These are phyloP conservation scores for Kwoniella shandongensis DNA, from an alignment of 768 basidiomycete genomes.

Conservation along the genomic window DNA sequence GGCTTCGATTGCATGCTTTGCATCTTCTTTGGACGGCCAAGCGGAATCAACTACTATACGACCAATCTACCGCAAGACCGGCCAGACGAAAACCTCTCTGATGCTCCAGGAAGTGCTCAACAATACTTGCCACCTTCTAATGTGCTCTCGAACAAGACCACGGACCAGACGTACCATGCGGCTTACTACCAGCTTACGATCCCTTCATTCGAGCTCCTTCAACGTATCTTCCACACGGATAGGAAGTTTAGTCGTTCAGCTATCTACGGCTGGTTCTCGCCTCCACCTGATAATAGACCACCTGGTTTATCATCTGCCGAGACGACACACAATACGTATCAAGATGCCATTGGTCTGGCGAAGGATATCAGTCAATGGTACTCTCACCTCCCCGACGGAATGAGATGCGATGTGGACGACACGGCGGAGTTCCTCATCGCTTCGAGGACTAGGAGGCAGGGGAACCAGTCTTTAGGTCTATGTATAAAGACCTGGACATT, in stretches of 20 bases:
- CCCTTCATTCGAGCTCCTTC: conserved; percentile 47
- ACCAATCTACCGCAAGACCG: conserved; percentile 50
- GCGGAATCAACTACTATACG: conserved; percentile 48
- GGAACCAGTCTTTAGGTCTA: conserved; percentile 46
- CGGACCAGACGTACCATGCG: conserved; percentile 47
- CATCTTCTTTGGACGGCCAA: conserved; percentile 48
- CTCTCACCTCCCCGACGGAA: conserved; percentile 37
- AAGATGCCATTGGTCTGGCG: conserved; percentile 48
- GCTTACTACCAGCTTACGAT: conserved; percentile 52
- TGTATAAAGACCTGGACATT: conserved; percentile 50
- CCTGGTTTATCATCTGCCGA: neutral
- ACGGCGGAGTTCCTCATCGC: conserved; percentile 28
- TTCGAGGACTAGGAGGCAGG: conserved; percentile 21
- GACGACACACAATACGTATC: conserved; percentile 34
- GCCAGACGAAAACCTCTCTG: conserved; percentile 44
- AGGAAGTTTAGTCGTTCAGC: conserved; percentile 43
- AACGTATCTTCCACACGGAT: conserved; percentile 48
- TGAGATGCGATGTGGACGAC: conserved; percentile 48
- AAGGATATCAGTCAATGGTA: conserved; percentile 50
- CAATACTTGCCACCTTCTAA: conserved; percentile 32
- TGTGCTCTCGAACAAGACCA: conserved; percentile 41
- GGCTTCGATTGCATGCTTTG: conserved; percentile 50
- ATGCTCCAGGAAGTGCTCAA: conserved; percentile 37
- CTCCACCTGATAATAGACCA: conserved; percentile 18
- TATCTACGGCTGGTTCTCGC: conserved; percentile 46